These are phyloP conservation scores for Torulaspora pretoriensis DNA, from an alignment of 1,139 yeast genomes.

Conservation along the genomic window DNA sequence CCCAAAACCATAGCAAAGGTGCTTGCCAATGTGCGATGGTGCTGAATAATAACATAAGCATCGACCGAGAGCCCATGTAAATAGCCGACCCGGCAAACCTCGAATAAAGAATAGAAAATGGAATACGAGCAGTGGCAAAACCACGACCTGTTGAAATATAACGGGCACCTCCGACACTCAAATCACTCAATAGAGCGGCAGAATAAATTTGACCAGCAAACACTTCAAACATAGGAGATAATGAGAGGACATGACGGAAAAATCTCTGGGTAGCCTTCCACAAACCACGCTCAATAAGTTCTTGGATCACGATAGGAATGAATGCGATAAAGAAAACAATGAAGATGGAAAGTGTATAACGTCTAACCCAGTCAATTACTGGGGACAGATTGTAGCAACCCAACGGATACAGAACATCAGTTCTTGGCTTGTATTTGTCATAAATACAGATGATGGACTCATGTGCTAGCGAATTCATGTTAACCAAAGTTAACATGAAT, in stretches of 20 bases:
- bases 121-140: constrained; percentile 97
- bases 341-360: constrained; percentile 95
- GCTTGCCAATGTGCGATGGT: constrained; percentile 97
- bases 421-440: constrained; percentile 77
- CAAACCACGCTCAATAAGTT: constrained; percentile 93
- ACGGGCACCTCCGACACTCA: constrained; percentile 99
- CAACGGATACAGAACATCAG: constrained; percentile 77
- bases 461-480: constrained; percentile 86
- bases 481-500: constrained; percentile 86
- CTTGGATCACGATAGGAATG: constrained; percentile 94
- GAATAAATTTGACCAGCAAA: constrained; percentile 98
- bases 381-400: constrained; percentile 95
- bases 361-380: constrained; percentile 93
- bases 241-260: constrained; percentile 78
- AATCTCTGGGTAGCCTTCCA: constrained; percentile 95
- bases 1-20: constrained; percentile 98
- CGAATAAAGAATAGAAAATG: constrained; percentile 90
- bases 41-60: constrained; percentile 86
- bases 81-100: constrained; percentile 97
- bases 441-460: constrained; percentile 84
- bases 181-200: constrained; percentile 81
- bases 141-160: constrained; percentile 99
- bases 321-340: constrained; percentile 97
- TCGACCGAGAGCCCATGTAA: constrained; percentile 90
- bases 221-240: constrained; percentile 97